Evolutionary conservation across 768 basidiomycete genomes (phyloP), one percentile per base, ranked within the genome.

Genomic region (Ramaria sp.): DNA sequence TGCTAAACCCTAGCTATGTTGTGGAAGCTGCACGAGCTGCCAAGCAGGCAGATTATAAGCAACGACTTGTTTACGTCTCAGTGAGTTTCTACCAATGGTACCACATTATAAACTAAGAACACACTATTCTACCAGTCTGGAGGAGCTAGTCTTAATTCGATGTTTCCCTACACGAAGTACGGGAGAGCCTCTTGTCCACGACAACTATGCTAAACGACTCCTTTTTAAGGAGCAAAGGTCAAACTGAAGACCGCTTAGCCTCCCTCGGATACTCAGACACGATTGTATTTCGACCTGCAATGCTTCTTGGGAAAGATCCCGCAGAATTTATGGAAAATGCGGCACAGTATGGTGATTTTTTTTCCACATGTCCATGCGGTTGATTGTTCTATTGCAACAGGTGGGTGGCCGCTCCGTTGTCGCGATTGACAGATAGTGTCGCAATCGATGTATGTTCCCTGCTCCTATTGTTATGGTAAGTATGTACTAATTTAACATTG

Each of bases 61-160:
- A 91, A 62, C 75, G 80, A 0, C 63, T 91, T 12, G 74, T 91
- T 13, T 91, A 91, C 63, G 63, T 84, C 57, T 90, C 87, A 3
- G 86, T 84, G 62, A 34, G 77, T 64, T 43, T n/a, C 41, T 19
- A 53, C 22, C 34, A 9, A 17, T 51, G 9, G 41, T 15, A 34
- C 3, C 13, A 60, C 10, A 19, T 24, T 1, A 34, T 20, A 33
- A 22, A 33, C 50, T 12, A 17, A 17, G 51, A 30, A 42, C 31
- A 39, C 27, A n/a, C 31, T 22, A 57, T 11, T 1, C 9, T 37
- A 13, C n/a, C 56, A 84, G 83, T 75, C 74, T 19, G 24, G 7
- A 0, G 75, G 76, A 11, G 80, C 86, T 22, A 68, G 79, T 63
- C 55, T 79, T 0, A 69, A 68, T 1, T 80, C 83, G 4, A 60